Base-by-base conservation (phyloP, 371 early-diverging fungal species). In the Mucor irregularis region DNA sequence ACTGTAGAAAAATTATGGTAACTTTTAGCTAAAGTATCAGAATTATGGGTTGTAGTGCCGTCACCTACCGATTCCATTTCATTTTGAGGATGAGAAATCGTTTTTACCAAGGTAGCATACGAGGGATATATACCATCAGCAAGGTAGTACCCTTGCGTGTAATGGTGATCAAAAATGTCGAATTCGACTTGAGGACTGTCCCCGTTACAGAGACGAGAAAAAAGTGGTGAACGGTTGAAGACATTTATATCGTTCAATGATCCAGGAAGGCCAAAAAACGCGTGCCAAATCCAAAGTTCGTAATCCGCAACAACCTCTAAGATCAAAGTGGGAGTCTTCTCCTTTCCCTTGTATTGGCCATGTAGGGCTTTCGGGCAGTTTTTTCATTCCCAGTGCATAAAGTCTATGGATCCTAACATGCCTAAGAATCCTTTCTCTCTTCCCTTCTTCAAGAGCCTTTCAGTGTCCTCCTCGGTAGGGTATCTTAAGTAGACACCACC, bases 321-420 rank as follows among this genome's bases (percentile, higher is more conserved):
- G 3, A 53, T 22, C 5, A 53, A 6, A 22, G 29, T 43, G 40
- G 53, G 53, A 21, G 16, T 44, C 5, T 42, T 11, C 4, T 29
- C 13, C 17, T 43, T 53, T n/a, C n/a, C n/a, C n/a, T n/a, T n/a
- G n/a, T n/a, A n/a, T n/a, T n/a, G n/a, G n/a, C n/a, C n/a, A n/a
- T n/a, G n/a, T n/a, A n/a, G n/a, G n/a, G n/a, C 10, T 25, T 5
- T 28, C n/a, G 14, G 42, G 13, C 29, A 42, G 21, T 53, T 53
- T 22, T 53, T 53, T 30, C 44, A 40, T 28, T 40, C 34, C 42
- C 31, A 42, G 13, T 53, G 44, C 33, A 42, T 43, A 28, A 21
- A 53, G 22, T 43, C 53, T 4, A 53, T 9, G 5, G 53, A 53
- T 1, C 53, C 42, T 2, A 53, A 30, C 44, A 53, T 53, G 10